Base-by-base conservation (phyloP, 2,329 filamentous ascomycete genomes). In the Ampelomyces quisqualis region DNA sequence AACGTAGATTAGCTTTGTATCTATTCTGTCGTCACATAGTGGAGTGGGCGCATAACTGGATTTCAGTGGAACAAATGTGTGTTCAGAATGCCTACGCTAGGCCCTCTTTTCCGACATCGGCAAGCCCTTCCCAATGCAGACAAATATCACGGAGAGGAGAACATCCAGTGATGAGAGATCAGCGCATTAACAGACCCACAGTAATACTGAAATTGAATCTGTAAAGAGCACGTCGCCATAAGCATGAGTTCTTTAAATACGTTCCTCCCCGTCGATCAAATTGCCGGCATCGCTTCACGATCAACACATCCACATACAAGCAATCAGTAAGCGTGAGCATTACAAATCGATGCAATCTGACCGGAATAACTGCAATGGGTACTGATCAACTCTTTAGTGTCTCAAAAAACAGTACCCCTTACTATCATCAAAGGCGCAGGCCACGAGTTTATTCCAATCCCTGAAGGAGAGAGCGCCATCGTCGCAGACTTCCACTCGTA, bases 401-500 rank as follows among this genome's bases (percentile, higher is more conserved):
- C 51, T 35, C 26, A 15, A 17, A 40, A 43, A 18, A 20, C 38
- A n/a, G 47, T 57, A 10, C 56, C 56, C 35, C 56, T 59, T 32
- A 59, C 56, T 3, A 45, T 59, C 34, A 52, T 59, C 40, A 59
- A 59, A 32, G 56, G 54, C 45, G 56, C 56, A 14, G 56, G 56
- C 38, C 39, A 56, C 21, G 56, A 57, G 24, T 46, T 38, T 44
- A 59, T 59, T 24, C 52, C 54, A 2, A 49, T 59, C n/a, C 56
- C 56, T 1, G 32, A 48, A 4, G 56, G 56, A 34, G 56, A 59
- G 14, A 51, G 40, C 39, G 56, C 56, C 8, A 57, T 51, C 14
- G 52, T 59, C 22, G 56, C 56, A 34, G 56, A 60, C 36, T 60
- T 60, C 41, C 56, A 58, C 43, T 57, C 54, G 50, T 53, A 51